These are phyloP conservation scores for Boletus huronensis DNA, from an alignment of 768 basidiomycete species.

Conservation along the genomic window DNA sequence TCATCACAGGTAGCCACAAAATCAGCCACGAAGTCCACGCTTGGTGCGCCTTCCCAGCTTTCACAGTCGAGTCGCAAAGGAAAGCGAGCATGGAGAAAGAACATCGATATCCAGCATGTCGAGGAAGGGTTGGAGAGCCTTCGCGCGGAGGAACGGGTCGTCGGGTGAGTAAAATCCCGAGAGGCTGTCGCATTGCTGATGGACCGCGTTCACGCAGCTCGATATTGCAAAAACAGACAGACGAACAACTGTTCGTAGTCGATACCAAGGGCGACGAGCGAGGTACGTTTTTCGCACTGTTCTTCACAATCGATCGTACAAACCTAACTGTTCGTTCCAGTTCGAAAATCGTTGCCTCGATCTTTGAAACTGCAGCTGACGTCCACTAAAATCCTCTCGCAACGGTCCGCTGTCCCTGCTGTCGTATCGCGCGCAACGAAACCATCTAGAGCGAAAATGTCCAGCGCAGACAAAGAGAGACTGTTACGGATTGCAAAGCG, in stretches of 20 bases:
- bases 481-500: conserved; percentile 75
- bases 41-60: conserved; percentile 30
- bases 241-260: conserved; percentile 75
- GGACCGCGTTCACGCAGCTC: conserved; percentile 38
- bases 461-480: conserved; percentile 67
- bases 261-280: conserved; percentile 78
- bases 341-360: conserved; percentile 55
- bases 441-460: conserved; percentile 39
- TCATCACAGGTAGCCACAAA: conserved; percentile 9
- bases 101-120: conserved; percentile 79
- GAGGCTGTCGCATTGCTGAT: background rate
- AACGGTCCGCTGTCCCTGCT: conserved; percentile 87
- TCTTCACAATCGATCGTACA: background rate
- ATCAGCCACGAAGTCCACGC: conserved; percentile 5
- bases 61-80: conserved; percentile 78
- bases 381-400: conserved; percentile 74
- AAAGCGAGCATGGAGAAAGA: conserved; percentile 93
- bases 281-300: conserved; percentile 36
- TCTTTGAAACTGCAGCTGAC: conserved; percentile 53
- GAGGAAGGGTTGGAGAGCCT: conserved; percentile 73
- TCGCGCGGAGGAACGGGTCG: conserved; percentile 75
- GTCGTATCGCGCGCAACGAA: conserved; percentile 53
- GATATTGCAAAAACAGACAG: conserved; percentile 59
- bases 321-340: conserved; percentile 30
- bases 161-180: conserved; percentile 51